phyloP scores from a whole-genome alignment of 2,329 filamentous ascomycete genomes.

The Geosmithia morbida region DNA sequence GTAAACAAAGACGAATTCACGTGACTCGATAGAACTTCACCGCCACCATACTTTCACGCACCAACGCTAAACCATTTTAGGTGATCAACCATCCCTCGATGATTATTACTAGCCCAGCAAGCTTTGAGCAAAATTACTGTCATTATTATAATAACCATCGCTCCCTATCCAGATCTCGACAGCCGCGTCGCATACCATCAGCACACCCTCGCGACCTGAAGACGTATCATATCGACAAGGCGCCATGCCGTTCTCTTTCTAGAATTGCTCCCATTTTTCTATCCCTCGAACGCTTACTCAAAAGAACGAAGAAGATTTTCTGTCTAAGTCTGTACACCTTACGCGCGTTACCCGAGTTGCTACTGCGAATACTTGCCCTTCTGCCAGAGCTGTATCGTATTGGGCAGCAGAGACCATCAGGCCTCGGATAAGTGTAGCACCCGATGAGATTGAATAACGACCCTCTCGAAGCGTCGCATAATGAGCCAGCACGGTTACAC shows the following conservation, averaged over 20 bases:
- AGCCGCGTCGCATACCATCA: background rate
- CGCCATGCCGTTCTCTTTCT: background rate
- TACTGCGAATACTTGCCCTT: background rate
- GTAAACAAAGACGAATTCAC: slow-evolving; percentile 13
- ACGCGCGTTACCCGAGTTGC: background rate
- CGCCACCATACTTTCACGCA: background rate
- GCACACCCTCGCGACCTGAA: background rate
- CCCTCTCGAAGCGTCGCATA: background rate
- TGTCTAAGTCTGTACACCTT: background rate
- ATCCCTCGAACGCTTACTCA: background rate
- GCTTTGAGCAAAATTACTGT: background rate
- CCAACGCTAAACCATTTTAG: background rate
- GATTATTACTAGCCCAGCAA: background rate
- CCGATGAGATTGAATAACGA: background rate
- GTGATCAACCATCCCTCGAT: background rate
- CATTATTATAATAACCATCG: background rate
- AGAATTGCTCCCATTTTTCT: background rate
- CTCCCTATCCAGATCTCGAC: background rate
- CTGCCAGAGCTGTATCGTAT: background rate
- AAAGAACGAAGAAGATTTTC: background rate
- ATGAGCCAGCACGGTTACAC: slow-evolving; percentile 16
- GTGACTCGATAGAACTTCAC: slow-evolving; percentile 5
- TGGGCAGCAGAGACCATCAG: background rate
- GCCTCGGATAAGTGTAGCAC: background rate
- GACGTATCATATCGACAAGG: background rate